These are phyloP conservation scores for Aspergillus clavatus DNA, from an alignment of 2,329 filamentous ascomycete species.

Conservation along the genomic window DNA sequence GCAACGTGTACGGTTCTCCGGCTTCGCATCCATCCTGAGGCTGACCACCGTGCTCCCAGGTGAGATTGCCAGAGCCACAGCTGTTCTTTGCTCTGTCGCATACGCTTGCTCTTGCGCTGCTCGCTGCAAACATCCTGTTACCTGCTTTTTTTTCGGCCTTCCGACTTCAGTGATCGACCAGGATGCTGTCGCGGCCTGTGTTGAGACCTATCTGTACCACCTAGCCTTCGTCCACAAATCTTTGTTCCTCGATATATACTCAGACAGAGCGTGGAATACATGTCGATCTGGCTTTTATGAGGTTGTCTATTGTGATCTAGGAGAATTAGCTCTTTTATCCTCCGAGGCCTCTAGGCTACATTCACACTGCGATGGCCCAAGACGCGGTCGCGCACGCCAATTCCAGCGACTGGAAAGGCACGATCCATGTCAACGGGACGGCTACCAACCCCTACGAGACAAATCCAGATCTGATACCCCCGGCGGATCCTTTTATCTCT, in stretches of 20 bases:
- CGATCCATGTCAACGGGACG: slow-evolving; percentile 7
- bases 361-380: slow-evolving; percentile 15
- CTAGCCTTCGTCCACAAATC: slow-evolving; percentile 3
- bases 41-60: neutral
- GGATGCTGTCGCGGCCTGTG: slow-evolving; percentile 11
- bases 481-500: slow-evolving; percentile 31
- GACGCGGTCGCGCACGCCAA: slow-evolving; percentile 17
- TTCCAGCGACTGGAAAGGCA: slow-evolving; percentile 21
- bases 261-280: neutral
- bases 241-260: neutral
- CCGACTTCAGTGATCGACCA: neutral
- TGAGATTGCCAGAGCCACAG: too few species aligned
- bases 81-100: too few species aligned
- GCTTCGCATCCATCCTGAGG: neutral
- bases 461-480: slow-evolving; percentile 25
- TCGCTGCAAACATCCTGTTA: too few species aligned
- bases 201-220: slow-evolving; percentile 7
- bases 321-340: neutral
- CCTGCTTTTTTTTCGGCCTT: neutral
- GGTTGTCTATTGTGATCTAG: too few species aligned
- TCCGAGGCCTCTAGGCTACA: neutral
- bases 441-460: slow-evolving; percentile 34
- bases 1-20: too few species aligned
- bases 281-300: neutral
- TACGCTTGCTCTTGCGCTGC: too few species aligned